Evolutionary conservation across 2,329 filamentous ascomycete genomes (phyloP), one percentile per base, ranked within the genome.

Genomic region (Aspergillus uvarum): DNA sequence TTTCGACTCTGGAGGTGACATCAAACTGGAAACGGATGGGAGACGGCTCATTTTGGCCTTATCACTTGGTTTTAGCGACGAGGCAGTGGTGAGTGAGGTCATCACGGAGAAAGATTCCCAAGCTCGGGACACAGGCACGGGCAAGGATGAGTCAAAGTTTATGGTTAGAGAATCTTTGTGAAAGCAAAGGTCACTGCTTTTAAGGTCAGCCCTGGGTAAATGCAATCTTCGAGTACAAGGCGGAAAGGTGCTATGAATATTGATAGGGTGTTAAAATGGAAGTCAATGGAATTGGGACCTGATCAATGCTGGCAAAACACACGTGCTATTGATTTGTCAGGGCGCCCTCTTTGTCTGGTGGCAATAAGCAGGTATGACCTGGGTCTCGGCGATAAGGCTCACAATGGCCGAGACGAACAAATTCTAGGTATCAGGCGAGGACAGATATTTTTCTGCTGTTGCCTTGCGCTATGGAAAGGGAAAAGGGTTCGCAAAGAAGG

Each of bases 1-100:
- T 51, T 79, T 85, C n/a, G 72, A 62, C 68, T 79, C 77, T 59
- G 78, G 78, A 47, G 78, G 77, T 63, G 78, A 80, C 76, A 80
- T 79, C 53, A 80, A 73, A 68, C 73, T 79, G 54, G 77, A 76
- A 47, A 80, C 73, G 53, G 75, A 72, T 31, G 77, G 76, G 64
- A 79, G 67, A 60, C 71, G 75, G 70, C 74, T 75, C 77, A 79
- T 80, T 55, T 63, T 74, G 67, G 62, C 61, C 56, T 67, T 67
- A 56, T 69, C 62, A 59, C 57, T 62, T 62, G 67, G 61, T 35
- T 62, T 66, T 58, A 63, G 54, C 47, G 64, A 62, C 55, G 67
- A 66, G 54, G 65, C 59, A 63, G 67, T 52, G 56, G 65, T 53
- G 53, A 67, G 65, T 56, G 65, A 69, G 54, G 65, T 72, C 72